Conservation (phyloP, 306 rosid genomes). For the Rubus parviflorus region DNA sequence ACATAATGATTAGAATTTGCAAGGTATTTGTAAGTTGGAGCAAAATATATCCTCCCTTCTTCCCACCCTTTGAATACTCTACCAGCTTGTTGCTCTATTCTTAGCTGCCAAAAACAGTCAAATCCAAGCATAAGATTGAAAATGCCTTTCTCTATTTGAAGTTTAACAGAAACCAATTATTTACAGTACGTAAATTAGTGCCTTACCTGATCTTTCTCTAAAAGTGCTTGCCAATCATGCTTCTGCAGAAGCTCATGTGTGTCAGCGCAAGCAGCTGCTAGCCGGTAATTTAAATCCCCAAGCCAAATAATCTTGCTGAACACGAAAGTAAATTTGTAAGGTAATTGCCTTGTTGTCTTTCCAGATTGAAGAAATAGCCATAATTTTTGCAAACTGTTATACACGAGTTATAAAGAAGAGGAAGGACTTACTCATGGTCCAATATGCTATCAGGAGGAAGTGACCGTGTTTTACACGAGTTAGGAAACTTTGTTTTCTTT, state of each 20-base stretch:
- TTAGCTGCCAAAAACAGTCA: slow-evolving; percentile 48
- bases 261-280: slow-evolving; percentile 52
- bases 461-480: slow-evolving; percentile 34
- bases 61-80: slow-evolving; percentile 88
- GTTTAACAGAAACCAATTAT: background rate
- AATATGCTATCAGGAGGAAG: slow-evolving; percentile 54
- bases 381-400: background rate
- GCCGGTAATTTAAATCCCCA: slow-evolving; percentile 94
- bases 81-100: slow-evolving; percentile 77
- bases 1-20: slow-evolving; percentile 78
- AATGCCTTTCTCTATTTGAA: background rate
- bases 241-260: slow-evolving; percentile 62
- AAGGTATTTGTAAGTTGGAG: slow-evolving; percentile 90
- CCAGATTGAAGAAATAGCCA: no score
- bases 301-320: slow-evolving; percentile 83
- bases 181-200: background rate
- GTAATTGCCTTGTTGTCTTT: background rate
- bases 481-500: slow-evolving; percentile 69
- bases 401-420: background rate
- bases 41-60: slow-evolving; percentile 77
- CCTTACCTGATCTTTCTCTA: slow-evolving; percentile 86
- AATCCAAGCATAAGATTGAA: background rate
- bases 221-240: slow-evolving; percentile 74
- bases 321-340: background rate
- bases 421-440: slow-evolving; percentile 69